Evolutionary conservation across 169 alveolate species (phyloP).

Genomic region (Pseudocohnilembus persalinus): DNA sequence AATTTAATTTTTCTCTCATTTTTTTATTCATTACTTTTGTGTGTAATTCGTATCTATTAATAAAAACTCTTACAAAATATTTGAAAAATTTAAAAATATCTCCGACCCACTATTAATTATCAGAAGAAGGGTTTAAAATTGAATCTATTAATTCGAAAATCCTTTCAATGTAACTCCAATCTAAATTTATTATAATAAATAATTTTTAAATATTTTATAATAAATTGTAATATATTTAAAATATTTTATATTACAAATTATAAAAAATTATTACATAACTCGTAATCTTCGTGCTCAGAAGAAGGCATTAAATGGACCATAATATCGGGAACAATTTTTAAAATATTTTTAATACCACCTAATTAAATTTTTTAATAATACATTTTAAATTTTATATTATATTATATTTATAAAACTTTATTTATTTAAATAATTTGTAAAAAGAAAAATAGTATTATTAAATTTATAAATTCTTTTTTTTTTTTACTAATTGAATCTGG

Average conservation of each 20-base stretch:
- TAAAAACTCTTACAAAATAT: conserved; percentile 11
- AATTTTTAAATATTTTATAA: too few species aligned
- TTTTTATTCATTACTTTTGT: too few species aligned
- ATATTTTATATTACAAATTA: too few species aligned
- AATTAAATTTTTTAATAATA: too few species aligned
- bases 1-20: conserved; percentile 6
- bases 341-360: conserved; percentile 12
- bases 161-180: conserved; percentile 25
- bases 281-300: neutral
- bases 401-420: too few species aligned
- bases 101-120: conserved; percentile 1
- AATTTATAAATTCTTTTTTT: too few species aligned
- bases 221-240: too few species aligned
- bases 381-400: too few species aligned
- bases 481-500: conserved; percentile 6
- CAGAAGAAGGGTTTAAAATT: neutral
- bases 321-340: conserved; percentile 15
- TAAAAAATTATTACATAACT: neutral
- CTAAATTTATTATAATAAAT: too few species aligned
- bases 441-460: neutral
- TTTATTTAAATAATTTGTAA: too few species aligned
- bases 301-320: conserved; percentile 19
- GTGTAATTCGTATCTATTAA: conserved; percentile 19
- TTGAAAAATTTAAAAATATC: conserved; percentile 15
- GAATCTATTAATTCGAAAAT: conserved; percentile 12